A percentile compares a stretch with the other conserved stretches of the same genome.
Conservation (phyloP, 2,329 filamentous ascomycete genomes). For the Fusarium nematophilum region DNA sequence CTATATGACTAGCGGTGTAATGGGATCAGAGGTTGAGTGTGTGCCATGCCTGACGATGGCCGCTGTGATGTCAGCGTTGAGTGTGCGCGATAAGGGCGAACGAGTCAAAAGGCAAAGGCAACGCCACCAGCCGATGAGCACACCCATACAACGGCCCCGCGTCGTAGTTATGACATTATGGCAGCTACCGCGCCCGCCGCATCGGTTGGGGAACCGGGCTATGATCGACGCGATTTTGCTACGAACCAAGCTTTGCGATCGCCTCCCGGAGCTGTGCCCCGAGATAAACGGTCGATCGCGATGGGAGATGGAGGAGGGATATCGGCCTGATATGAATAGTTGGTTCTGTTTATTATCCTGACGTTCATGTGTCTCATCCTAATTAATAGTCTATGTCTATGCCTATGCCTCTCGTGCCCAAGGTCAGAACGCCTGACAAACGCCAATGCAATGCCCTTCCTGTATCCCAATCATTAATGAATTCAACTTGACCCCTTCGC, state of each 20-base stretch:
- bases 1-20: not conserved
- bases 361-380: no score
- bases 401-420: no score
- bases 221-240: not conserved
- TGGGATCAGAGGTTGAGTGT: slow-evolving; percentile 22
- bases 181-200: slow-evolving; percentile 9
- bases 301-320: no score
- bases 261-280: slow-evolving; percentile 20
- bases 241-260: slow-evolving; percentile 15
- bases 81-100: slow-evolving; percentile 14
- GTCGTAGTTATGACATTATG: slow-evolving; percentile 23
- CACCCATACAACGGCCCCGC: slow-evolving; percentile 19
- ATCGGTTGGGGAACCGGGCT: not conserved
- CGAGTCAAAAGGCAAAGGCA: slow-evolving; percentile 12
- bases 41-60: not conserved
- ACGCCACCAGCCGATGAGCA: slow-evolving; percentile 18
- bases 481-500: no score
- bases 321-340: no score
- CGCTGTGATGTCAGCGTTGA: slow-evolving; percentile 27
- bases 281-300: slow-evolving; percentile 29
- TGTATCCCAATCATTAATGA: no score
- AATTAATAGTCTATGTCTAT: no score
- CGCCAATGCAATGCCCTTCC: no score
- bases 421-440: no score
- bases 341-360: no score